These are phyloP conservation scores for Penicillium freii DNA, from an alignment of 2,329 filamentous ascomycete genomes.

Conservation along the genomic window DNA sequence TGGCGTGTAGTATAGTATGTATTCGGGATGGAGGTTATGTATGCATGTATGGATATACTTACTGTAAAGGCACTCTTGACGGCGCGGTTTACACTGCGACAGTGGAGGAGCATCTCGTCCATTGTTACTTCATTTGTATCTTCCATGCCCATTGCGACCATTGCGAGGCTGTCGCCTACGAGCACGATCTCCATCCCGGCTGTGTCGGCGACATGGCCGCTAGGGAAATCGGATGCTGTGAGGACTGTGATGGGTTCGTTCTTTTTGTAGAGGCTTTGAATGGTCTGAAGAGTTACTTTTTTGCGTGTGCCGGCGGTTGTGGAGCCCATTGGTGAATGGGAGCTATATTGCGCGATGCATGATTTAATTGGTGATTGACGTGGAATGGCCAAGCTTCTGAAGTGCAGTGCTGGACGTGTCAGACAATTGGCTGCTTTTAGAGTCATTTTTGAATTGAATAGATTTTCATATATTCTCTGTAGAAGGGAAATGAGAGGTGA, in stretches of 20 bases:
- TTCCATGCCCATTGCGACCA: constrained; percentile 94
- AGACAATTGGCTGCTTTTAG: background rate
- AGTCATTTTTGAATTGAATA: background rate
- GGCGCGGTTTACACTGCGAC: constrained; percentile 79
- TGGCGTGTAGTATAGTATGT: background rate
- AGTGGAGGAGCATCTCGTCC: constrained; percentile 94
- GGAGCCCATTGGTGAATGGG: constrained; percentile 68
- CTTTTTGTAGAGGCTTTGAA: constrained; percentile 72
- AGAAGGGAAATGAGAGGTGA: background rate
- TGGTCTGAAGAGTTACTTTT: constrained; percentile 77
- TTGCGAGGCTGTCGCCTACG: constrained; percentile 88
- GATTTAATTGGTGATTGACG: constrained; percentile 5
- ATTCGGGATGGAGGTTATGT: background rate
- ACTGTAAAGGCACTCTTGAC: constrained; percentile 80
- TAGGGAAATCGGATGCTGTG: constrained; percentile 94
- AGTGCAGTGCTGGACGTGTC: background rate
- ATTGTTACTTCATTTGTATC: constrained; percentile 90
- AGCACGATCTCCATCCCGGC: constrained; percentile 90
- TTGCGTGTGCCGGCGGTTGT: constrained; percentile 55
- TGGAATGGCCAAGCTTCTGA: background rate
- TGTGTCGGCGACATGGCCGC: constrained; percentile 81
- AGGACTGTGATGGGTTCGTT: constrained; percentile 88
- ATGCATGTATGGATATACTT: constrained; percentile 32
- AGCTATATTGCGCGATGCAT: constrained; percentile 56
- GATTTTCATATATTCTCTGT: background rate